Evolutionary conservation across 108 stramenopile genomes (phyloP).

Genomic region (Cyclotella kingstonii): DNA sequence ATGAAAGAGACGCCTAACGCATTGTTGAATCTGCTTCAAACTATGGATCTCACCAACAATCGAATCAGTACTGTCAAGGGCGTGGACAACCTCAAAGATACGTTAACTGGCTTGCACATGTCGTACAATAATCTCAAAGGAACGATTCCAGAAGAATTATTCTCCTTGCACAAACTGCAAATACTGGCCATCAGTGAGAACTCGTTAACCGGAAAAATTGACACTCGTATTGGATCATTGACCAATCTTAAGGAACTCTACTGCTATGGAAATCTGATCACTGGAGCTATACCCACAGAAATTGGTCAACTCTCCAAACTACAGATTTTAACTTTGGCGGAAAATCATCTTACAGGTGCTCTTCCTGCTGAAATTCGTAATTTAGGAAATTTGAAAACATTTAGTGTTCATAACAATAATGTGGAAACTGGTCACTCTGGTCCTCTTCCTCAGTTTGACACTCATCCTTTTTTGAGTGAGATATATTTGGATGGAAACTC

Average conservation of each 20-base stretch:
- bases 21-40: conserved; percentile 3
- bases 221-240: conserved; percentile 31
- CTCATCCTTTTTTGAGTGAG: conserved; percentile 40
- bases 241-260: conserved; percentile 48
- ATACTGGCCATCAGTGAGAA: conserved; percentile 39
- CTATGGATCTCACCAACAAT: conserved; percentile 35
- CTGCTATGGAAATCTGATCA: conserved; percentile 54
- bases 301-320: conserved; percentile 47
- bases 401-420: conserved; percentile 45
- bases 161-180: conserved; percentile 17
- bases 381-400: conserved; percentile 37
- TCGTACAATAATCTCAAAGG: conserved; percentile 47
- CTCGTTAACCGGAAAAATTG: conserved; percentile 48
- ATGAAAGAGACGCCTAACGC: not conserved
- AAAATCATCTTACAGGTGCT: conserved; percentile 58
- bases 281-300: conserved; percentile 48
- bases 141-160: conserved; percentile 38
- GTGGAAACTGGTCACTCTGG: conserved; percentile 34
- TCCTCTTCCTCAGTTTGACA: conserved; percentile 31
- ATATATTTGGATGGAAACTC: conserved; percentile 51
- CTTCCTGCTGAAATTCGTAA: conserved; percentile 37
- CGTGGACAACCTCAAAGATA: conserved; percentile 13
- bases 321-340: conserved; percentile 51
- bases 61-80: conserved; percentile 28
- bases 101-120: conserved; percentile 52